Evolutionary conservation across 345 rosid genomes (phyloP), one percentile per base, ranked within the genome.

Genomic region (Laguncularia racemosa): DNA sequence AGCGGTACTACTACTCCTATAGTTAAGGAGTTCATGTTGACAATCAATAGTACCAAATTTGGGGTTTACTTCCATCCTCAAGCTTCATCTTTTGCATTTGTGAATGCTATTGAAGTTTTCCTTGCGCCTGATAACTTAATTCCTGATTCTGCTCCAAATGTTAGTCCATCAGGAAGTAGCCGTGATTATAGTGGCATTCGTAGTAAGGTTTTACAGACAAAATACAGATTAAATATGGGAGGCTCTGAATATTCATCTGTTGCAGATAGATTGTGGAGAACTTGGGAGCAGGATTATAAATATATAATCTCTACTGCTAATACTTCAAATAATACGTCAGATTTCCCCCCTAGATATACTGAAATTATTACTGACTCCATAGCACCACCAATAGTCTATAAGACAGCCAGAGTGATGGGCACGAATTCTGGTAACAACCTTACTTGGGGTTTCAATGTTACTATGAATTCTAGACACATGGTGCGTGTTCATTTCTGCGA

Each of bases 81-180:
- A 14, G 67, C 0, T 2, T 60, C 73, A 3, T 82, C 88, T 17
- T 60, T 86, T 0, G 81, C 95, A 4, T 63, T 81, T 55, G 55
- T 82, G n/a, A 89, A 79, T 48, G 97, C 95, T 55, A 73, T 86
- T 1, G 92, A 84, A 62, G 78, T 73, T 54, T 82, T 89, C 62
- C 64, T 47, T 13, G 73, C 67, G 16, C 80, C 73, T 13, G 52
- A 57, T 2, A 54, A 67, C 47, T 65, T 78, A 49, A 59, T 76
- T 43, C 48, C 50, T 15, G 56, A 61, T 46, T 13, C 33, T 3
- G 44, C 57, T 4, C 14, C 20, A 12, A 59, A n/a, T 12, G 44
- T 70, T 43, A 72, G 40, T n/a, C 10, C 19, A 19, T 13, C 50
- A 2, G 60, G 46, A 6, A 51, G 1, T 10, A 44, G 2, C 0